phyloP scores from a whole-genome alignment of 495 filamentous ascomycete species.

The Tetracladium setigerum region DNA sequence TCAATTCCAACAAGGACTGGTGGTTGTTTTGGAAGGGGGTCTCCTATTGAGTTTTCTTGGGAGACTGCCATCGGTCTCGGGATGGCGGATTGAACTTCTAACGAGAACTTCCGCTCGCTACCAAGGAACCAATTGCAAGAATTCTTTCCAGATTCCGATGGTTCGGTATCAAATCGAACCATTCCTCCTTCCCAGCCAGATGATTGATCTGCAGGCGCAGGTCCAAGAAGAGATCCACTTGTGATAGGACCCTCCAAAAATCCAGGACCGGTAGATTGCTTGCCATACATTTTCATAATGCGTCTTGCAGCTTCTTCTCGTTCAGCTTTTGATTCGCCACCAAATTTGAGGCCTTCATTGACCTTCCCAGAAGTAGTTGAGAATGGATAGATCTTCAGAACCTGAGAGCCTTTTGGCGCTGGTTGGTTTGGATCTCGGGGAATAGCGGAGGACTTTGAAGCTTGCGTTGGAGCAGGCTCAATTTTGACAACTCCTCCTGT shows the following conservation, averaged over 20 bases:
- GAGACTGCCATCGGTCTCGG: constrained; percentile 46
- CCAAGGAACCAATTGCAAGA: constrained; percentile 67
- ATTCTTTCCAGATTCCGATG: constrained; percentile 34
- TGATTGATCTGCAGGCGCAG: constrained; percentile 29
- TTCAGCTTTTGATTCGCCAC: constrained; percentile 73
- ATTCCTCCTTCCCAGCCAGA: constrained; percentile 68
- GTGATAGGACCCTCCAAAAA: constrained; percentile 83
- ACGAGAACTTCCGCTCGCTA: constrained; percentile 58
- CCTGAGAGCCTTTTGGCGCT: constrained; percentile 24
- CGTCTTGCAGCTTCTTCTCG: constrained; percentile 56
- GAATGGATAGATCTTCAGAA: constrained; percentile 77
- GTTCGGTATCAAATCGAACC: constrained; percentile 53
- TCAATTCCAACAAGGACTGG: constrained; percentile 83
- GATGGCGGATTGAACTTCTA: constrained; percentile 67
- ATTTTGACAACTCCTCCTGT: constrained; percentile 85
- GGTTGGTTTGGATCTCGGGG: constrained; percentile 39
- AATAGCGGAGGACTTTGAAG: constrained; percentile 27
- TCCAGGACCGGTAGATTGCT: constrained; percentile 44
- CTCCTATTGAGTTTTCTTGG: constrained; percentile 39
- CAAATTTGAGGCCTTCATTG: constrained; percentile 70
- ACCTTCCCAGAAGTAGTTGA: constrained; percentile 41
- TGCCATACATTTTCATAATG: constrained; percentile 45
- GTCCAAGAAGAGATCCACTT: constrained; percentile 69
- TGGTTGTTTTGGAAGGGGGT: constrained; percentile 41
- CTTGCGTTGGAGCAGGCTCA: constrained; percentile 54